phyloP scores from a whole-genome alignment of 768 basidiomycete genomes.

The Rossbeevera mucosa region DNA sequence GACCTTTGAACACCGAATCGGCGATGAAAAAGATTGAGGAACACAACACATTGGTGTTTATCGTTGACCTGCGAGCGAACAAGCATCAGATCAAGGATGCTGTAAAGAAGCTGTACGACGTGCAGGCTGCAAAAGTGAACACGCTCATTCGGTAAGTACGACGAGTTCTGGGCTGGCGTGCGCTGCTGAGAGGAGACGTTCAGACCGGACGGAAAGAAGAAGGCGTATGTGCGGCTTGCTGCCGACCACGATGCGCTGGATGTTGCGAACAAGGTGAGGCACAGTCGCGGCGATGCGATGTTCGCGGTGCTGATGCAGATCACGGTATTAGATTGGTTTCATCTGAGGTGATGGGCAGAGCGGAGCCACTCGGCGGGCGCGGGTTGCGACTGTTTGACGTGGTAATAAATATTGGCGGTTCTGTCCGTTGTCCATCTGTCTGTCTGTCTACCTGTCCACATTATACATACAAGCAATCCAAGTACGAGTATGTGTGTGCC shows the following conservation, averaged over 20 bases:
- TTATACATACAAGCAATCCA: conserved; percentile 2
- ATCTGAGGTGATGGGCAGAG: conserved; percentile 43
- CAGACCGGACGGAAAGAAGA: conserved; percentile 98
- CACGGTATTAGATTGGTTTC: conserved; percentile 80
- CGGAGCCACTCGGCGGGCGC: neutral
- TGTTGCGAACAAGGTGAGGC: conserved; percentile 89
- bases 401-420: neutral
- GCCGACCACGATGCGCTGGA: conserved; percentile 96
- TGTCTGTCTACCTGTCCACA: neutral
- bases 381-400: neutral
- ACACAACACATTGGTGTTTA: conserved; percentile 98
- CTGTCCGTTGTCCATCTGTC: neutral
- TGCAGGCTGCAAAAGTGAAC: conserved; percentile 94
- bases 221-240: conserved; percentile 95
- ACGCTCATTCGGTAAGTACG: conserved; percentile 86
- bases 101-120: conserved; percentile 98
- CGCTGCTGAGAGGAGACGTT: neutral
- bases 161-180: neutral
- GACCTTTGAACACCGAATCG: conserved; percentile 89
- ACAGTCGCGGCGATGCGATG: neutral
- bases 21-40: conserved; percentile 99
- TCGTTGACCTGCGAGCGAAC: conserved; percentile 92
- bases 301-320: neutral
- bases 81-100: conserved; percentile 99
- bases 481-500: conserved; percentile 7